Conservation (phyloP, 169 alveolate species). For the Babesia bovis region DNA sequence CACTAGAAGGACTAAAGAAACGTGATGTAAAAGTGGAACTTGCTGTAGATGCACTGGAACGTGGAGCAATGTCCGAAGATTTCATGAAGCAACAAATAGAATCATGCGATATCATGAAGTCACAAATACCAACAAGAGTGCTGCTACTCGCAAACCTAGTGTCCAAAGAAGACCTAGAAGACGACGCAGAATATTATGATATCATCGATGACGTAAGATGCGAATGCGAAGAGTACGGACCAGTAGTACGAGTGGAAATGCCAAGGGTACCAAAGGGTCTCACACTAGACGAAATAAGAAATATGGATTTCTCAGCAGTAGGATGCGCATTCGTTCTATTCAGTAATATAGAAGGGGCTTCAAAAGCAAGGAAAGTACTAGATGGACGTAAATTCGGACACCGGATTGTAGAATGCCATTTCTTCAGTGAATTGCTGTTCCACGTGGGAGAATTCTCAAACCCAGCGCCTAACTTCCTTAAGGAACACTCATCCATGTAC, state of each 20-base stretch:
- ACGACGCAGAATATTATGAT: slow-evolving; percentile 83
- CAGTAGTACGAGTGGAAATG: slow-evolving; percentile 79
- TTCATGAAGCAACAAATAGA: slow-evolving; percentile 41
- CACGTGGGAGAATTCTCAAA: slow-evolving; percentile 57
- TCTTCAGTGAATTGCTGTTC: slow-evolving; percentile 70
- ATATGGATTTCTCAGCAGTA: slow-evolving; percentile 63
- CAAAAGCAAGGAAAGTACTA: slow-evolving; percentile 77
- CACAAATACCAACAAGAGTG: slow-evolving; percentile 79
- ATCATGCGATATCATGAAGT: slow-evolving; percentile 56
- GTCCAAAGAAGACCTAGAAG: slow-evolving; percentile 77
- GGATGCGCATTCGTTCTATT: slow-evolving; percentile 80
- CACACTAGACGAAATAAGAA: slow-evolving; percentile 52
- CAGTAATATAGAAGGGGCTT: slow-evolving; percentile 70
- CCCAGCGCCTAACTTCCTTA: slow-evolving; percentile 74
- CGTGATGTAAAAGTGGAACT: slow-evolving; percentile 53
- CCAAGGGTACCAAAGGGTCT: slow-evolving; percentile 79
- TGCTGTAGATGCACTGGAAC: slow-evolving; percentile 75
- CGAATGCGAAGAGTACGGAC: slow-evolving; percentile 82
- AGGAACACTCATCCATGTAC: slow-evolving; percentile 65
- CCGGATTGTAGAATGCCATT: slow-evolving; percentile 77
- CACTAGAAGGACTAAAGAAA: slow-evolving; percentile 35
- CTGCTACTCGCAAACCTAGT: slow-evolving; percentile 80
- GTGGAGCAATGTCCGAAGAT: slow-evolving; percentile 56
- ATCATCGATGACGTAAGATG: slow-evolving; percentile 82
- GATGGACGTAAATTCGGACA: slow-evolving; percentile 78